Conservation (phyloP, 2,329 filamentous ascomycete species). For the Colletotrichum sp. region DNA sequence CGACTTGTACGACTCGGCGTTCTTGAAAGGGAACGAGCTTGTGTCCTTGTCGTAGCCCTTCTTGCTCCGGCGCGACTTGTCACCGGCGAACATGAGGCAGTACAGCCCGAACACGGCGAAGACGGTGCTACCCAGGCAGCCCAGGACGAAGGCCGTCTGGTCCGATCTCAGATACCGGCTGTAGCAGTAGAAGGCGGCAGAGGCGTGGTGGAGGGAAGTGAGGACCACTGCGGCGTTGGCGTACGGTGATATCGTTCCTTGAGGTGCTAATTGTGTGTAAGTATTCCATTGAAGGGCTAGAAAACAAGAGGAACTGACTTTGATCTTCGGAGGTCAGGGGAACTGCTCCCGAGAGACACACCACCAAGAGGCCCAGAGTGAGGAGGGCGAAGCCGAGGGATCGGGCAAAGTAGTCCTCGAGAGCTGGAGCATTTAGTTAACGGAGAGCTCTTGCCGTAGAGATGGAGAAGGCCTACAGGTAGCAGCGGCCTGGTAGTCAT, state of each 20-base stretch:
- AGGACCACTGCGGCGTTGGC: slow-evolving; percentile 70
- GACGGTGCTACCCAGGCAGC: slow-evolving; percentile 58
- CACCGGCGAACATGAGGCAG: slow-evolving; percentile 41
- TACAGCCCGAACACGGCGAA: slow-evolving; percentile 61
- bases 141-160: slow-evolving; percentile 65
- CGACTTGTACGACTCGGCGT: slow-evolving; percentile 38
- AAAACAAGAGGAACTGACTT: slow-evolving; percentile 29
- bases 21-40: slow-evolving; percentile 44
- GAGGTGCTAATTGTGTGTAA: not conserved
- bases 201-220: slow-evolving; percentile 69
- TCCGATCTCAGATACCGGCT: slow-evolving; percentile 60
- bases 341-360: slow-evolving; percentile 74
- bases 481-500: slow-evolving; percentile 26
- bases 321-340: slow-evolving; percentile 60
- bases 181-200: slow-evolving; percentile 71
- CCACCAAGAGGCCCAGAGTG: slow-evolving; percentile 64
- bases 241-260: slow-evolving; percentile 61
- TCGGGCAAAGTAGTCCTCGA: slow-evolving; percentile 78
- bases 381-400: slow-evolving; percentile 72
- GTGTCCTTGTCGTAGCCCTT: slow-evolving; percentile 43
- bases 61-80: slow-evolving; percentile 40
- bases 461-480: slow-evolving; percentile 30
- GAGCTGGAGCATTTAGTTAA: slow-evolving; percentile 40
- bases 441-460: not conserved
- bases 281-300: not conserved